Evolutionary conservation across 306 rosid genomes (phyloP).

Genomic region (Cyclanthera cordifolia): DNA sequence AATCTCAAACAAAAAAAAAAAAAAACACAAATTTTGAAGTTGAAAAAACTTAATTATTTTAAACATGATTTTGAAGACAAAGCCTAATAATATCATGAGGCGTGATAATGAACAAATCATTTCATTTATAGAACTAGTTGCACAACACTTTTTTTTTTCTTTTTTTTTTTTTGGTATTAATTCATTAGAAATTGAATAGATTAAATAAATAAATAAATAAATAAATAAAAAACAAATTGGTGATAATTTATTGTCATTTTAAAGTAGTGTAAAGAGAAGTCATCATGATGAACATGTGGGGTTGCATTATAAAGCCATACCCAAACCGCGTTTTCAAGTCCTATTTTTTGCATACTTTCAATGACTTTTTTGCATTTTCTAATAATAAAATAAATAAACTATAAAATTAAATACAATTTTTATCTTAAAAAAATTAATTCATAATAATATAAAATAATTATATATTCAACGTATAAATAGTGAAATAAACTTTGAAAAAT

Average conservation of each 20-base stretch:
- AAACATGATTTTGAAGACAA: neutral
- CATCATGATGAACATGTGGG: conserved; percentile 2
- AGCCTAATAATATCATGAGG: neutral
- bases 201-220: neutral
- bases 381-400: too few species aligned
- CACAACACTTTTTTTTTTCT: neutral
- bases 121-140: neutral
- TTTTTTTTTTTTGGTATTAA: neutral
- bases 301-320: conserved; percentile 3
- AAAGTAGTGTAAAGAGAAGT: neutral
- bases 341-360: neutral
- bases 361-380: conserved; percentile 9
- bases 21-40: too few species aligned
- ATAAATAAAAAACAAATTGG: neutral
- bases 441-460: too few species aligned
- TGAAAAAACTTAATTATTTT: too few species aligned
- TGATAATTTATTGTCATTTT: neutral
- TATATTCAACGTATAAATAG: neutral
- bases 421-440: too few species aligned
- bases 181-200: neutral
- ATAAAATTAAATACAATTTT: too few species aligned
- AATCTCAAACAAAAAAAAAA: too few species aligned
- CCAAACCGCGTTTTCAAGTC: conserved; percentile 8
- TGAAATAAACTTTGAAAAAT: neutral
- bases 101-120: neutral